phyloP scores from a whole-genome alignment of 257 asterid species.

The Buddleja alternifolia region DNA sequence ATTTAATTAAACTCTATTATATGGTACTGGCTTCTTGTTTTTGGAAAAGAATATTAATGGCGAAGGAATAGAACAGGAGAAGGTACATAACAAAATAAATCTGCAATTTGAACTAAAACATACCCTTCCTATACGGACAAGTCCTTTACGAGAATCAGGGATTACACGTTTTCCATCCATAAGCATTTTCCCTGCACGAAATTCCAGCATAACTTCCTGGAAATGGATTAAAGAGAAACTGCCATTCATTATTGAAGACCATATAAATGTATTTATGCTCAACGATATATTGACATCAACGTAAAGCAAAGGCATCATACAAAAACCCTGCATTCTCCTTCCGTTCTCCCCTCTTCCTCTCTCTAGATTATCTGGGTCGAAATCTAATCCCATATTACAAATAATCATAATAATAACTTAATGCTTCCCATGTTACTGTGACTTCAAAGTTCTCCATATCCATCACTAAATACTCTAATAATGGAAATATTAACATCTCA shows the following conservation, averaged over 20 bases:
- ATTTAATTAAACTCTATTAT: slow-evolving; percentile 17
- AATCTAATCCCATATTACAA: too few species aligned
- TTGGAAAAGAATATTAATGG: neutral
- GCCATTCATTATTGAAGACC: slow-evolving; percentile 17
- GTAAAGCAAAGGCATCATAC: neutral
- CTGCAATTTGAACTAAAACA: slow-evolving; percentile 17
- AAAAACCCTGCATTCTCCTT: neutral
- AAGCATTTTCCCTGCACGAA: slow-evolving; percentile 97
- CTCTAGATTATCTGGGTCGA: too few species aligned
- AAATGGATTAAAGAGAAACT: slow-evolving; percentile 20
- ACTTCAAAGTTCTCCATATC: too few species aligned
- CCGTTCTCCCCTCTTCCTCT: neutral
- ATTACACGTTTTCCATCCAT: slow-evolving; percentile 78
- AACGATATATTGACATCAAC: neutral
- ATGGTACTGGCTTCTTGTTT: slow-evolving; percentile 5
- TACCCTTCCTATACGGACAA: slow-evolving; percentile 93
- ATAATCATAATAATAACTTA: too few species aligned
- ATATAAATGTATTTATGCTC: neutral
- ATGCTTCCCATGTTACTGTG: too few species aligned
- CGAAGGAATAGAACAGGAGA: slow-evolving; percentile 5
- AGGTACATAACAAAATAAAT: slow-evolving; percentile 4
- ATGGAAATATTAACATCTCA: too few species aligned
- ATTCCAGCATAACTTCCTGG: slow-evolving; percentile 78
- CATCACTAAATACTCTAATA: too few species aligned
- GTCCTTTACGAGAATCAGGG: slow-evolving; percentile 93